Base-by-base conservation (phyloP, 805 yeast genomes). In the Lachancea nothofagi region DNA sequence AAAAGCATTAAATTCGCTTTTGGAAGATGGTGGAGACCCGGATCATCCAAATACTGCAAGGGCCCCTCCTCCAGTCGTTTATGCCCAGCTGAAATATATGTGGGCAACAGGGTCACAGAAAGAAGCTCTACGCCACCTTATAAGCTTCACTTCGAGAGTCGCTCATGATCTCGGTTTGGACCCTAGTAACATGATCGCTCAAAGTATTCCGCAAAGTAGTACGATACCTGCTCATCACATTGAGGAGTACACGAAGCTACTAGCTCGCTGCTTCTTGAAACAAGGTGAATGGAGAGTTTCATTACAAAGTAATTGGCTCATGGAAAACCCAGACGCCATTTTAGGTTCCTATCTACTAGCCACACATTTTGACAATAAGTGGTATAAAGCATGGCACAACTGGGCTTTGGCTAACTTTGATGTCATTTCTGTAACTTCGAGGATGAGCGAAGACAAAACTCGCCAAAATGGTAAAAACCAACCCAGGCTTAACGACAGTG, bases 371-470 rank as follows among this genome's bases (percentile, higher is more conserved):
- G 97, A 93, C 58, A 71, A 76, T 25, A 74, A 76, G 18, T 93
- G 98, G 96, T 93, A 93, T 55, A 93, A 94, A 57, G 98, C 97
- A 13, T 94, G 98, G 98, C 99, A 93, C 59, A 90, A 88, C 56
- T 93, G 99, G 99, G 98, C 98, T 0, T 69, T 94, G 55, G 97
- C 97, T 1, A 93, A 94, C 61, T 93, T 89, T 58, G 97, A 93
- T 57, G 97, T 90, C 1, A 83, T 90, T 15, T 83, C 96, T 0
- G 65, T 71, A 20, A 62, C 70, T 0, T 55, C 68, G 7, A 45
- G 51, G 10, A 27, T 45, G 3, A 45, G 40, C 27, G 52, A 26
- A 44, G 58, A 45, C 25, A 54, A 57, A 64, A 26, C 66, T 60
- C 41, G 60, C 52, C 38, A 50, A 14, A 33, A 39, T 20, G 44